A percentile compares a stretch with the other conserved stretches of the same genome.
Evolutionary conservation across 306 rosid species (phyloP).

Genomic region (Rosa multiflora): DNA sequence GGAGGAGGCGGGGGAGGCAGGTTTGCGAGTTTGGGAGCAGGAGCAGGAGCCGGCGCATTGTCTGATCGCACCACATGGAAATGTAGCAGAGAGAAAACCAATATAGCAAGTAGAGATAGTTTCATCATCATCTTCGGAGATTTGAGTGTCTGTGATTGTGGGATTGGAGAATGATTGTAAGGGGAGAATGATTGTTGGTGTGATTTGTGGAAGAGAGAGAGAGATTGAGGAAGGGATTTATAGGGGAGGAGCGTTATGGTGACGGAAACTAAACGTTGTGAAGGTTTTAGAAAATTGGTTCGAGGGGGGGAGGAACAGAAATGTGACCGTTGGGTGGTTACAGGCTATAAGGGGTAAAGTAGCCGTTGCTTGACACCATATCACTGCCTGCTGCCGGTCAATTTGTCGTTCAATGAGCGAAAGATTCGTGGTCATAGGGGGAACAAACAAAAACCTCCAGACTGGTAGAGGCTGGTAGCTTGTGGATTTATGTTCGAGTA

Average conservation of each 20-base stretch:
- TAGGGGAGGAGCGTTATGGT: background rate
- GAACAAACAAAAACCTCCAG: too few relatives aligned
- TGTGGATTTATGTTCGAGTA: too few relatives aligned
- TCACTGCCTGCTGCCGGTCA: constrained; percentile 27
- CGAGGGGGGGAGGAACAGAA: background rate
- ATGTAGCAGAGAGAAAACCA: constrained; percentile 26
- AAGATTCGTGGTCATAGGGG: background rate
- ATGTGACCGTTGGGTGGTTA: constrained; percentile 60
- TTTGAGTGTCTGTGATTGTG: background rate
- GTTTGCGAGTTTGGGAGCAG: constrained; percentile 3
- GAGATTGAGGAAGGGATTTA: constrained; percentile 15
- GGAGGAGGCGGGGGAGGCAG: background rate
- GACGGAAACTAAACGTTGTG: constrained; percentile 13
- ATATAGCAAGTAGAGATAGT: constrained; percentile 25
- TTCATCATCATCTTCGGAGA: constrained; percentile 21
- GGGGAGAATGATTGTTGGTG: background rate
- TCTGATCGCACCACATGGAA: constrained; percentile 31
- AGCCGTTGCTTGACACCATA: constrained; percentile 52
- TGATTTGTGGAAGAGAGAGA: constrained; percentile 2
- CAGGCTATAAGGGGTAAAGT: constrained; percentile 43
- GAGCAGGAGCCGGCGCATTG: constrained; percentile 65
- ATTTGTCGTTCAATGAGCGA: background rate
- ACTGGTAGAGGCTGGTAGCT: too few relatives aligned
- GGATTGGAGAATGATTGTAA: background rate
- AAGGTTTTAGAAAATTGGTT: background rate